Percentiles rank a stretch among this genome's conserved stretches.
phyloP scores from a whole-genome alignment of 2,329 filamentous ascomycete species.

The Clonostachys byssicola region DNA sequence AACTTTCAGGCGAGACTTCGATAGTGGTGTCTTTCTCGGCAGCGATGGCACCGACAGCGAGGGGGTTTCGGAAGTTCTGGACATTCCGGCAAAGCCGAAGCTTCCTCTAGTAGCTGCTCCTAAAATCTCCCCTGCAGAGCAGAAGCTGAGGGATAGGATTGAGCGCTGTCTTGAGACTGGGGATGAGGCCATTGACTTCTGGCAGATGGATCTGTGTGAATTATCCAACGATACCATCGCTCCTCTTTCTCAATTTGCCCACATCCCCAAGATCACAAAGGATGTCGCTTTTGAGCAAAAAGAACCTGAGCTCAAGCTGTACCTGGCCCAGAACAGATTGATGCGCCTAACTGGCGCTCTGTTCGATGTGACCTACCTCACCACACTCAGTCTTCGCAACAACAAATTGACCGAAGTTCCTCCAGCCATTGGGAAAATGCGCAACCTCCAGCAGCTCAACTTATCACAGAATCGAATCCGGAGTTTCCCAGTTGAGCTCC shows the following conservation, averaged over 20 bases:
- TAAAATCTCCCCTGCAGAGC: slow-evolving; percentile 33
- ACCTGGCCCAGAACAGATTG: slow-evolving; percentile 56
- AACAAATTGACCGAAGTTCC: slow-evolving; percentile 61
- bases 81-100: slow-evolving; percentile 16
- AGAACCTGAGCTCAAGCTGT: slow-evolving; percentile 57
- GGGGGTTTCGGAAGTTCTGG: slow-evolving; percentile 10
- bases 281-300: slow-evolving; percentile 56
- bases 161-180: slow-evolving; percentile 52
- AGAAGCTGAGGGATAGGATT: slow-evolving; percentile 39
- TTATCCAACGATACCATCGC: slow-evolving; percentile 54
- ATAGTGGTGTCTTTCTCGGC: slow-evolving; percentile 67
- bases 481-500: slow-evolving; percentile 58
- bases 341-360: slow-evolving; percentile 52
- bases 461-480: slow-evolving; percentile 59
- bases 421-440: slow-evolving; percentile 51
- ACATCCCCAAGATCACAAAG: slow-evolving; percentile 47
- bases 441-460: slow-evolving; percentile 59
- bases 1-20: slow-evolving; percentile 53
- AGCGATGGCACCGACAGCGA: slow-evolving; percentile 50
- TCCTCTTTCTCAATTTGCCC: slow-evolving; percentile 49
- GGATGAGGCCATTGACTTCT: slow-evolving; percentile 56
- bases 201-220: slow-evolving; percentile 46
- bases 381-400: slow-evolving; percentile 60
- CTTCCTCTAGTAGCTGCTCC: slow-evolving; percentile 23
- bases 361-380: slow-evolving; percentile 58